Evolutionary conservation across 1,284 basidiomycete genomes (phyloP).

Genomic region (Meripilus lineatus): DNA sequence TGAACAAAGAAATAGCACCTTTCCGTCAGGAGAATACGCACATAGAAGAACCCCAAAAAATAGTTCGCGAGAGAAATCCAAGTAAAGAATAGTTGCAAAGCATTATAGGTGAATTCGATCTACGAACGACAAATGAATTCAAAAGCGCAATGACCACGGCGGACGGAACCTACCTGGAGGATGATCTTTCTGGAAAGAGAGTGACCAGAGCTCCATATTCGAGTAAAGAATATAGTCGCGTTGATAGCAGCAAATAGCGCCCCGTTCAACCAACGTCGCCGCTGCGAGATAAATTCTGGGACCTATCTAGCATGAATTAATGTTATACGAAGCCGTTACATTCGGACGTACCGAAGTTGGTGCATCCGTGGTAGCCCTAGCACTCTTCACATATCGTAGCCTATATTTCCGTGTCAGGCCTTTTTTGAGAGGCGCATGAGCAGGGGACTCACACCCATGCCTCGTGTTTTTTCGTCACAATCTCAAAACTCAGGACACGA

Average conservation of each 20-base stretch:
- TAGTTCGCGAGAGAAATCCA: constrained; percentile 82
- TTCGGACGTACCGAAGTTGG: too few species aligned
- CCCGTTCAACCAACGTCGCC: constrained; percentile 88
- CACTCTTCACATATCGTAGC: constrained; percentile 96
- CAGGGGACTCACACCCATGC: constrained; percentile 67
- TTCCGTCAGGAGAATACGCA: too few species aligned
- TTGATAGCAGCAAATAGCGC: constrained; percentile 95
- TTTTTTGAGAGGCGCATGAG: too few species aligned
- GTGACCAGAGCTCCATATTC: constrained; percentile 85
- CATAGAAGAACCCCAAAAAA: constrained; percentile 81
- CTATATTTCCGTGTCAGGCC: too few species aligned
- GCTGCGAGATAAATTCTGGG: constrained; percentile 93
- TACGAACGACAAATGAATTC: constrained; percentile 81
- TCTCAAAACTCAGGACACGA: constrained; percentile 96
- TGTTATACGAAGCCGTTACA: too few species aligned
- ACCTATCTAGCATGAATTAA: too few species aligned
- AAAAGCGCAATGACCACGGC: constrained; percentile 91
- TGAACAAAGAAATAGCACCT: constrained; percentile 1
- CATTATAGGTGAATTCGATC: constrained; percentile 82
- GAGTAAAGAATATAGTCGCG: constrained; percentile 77
- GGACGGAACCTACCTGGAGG: constrained; percentile 78
- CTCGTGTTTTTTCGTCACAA: constrained; percentile 88
- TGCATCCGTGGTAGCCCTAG: constrained; percentile 95
- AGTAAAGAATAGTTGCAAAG: constrained; percentile 75
- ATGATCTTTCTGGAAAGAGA: constrained; percentile 70